phyloP scores from a whole-genome alignment of 768 basidiomycete genomes.

The Tephrocybe sp. region DNA sequence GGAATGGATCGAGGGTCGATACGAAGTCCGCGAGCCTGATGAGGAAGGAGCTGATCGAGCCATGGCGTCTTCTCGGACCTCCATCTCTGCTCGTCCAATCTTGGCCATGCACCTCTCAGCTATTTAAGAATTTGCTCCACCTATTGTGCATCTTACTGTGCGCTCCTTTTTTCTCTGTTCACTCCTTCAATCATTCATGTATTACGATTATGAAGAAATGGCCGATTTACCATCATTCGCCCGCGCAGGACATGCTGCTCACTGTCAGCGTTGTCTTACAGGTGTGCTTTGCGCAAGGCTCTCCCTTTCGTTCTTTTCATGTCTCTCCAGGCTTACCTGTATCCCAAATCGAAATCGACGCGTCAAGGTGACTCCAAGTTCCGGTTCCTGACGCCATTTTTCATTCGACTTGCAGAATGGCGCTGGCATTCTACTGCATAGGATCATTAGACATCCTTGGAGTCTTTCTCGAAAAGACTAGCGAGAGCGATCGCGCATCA shows the following conservation, averaged over 20 bases:
- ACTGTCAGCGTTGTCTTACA: conserved; percentile 67
- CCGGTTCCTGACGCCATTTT: conserved; percentile 5
- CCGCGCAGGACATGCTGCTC: conserved; percentile 57
- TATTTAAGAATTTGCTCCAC: conserved; percentile 15
- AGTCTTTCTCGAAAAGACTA: conserved; percentile 44
- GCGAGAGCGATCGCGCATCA: conserved; percentile 48
- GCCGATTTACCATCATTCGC: conserved; percentile 34
- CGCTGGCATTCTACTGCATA: conserved; percentile 86
- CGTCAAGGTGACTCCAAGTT: conserved; percentile 55
- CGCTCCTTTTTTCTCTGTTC: not conserved
- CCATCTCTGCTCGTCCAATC: conserved; percentile 14
- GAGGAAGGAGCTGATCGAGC: conserved; percentile 17
- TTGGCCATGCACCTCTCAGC: conserved; percentile 14
- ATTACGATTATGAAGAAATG: conserved; percentile 17
- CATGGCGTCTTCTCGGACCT: conserved; percentile 13
- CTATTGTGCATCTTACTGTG: not conserved
- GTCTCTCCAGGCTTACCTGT: conserved; percentile 54
- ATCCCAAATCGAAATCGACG: conserved; percentile 68
- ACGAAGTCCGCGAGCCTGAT: conserved; percentile 15
- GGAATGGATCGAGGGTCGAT: not conserved
- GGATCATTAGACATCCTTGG: conserved; percentile 80
- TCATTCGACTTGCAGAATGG: conserved; percentile 53
- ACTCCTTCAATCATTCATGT: conserved; percentile 4
- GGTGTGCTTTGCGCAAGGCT: conserved; percentile 28
- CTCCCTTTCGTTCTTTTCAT: not conserved